These are phyloP conservation scores for Rickenella mellea DNA, from an alignment of 768 basidiomycete species.

Conservation along the genomic window DNA sequence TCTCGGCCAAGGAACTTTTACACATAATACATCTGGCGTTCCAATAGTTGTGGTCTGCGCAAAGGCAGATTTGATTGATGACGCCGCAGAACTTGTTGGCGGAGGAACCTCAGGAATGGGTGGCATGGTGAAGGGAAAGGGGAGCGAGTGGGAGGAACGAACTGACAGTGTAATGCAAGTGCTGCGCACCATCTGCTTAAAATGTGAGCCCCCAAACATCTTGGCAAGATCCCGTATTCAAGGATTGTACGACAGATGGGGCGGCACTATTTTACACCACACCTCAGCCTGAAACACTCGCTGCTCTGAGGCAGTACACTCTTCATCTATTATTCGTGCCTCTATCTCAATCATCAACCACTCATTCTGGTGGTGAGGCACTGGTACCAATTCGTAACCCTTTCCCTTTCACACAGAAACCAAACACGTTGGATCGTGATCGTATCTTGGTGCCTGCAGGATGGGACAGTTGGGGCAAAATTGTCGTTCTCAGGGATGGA, in stretches of 20 bases:
- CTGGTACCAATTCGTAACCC: slow-evolving; percentile 55
- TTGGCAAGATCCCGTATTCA: too few relatives aligned
- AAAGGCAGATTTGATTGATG: slow-evolving; percentile 90
- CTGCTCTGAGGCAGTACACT: slow-evolving; percentile 72
- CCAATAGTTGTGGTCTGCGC: slow-evolving; percentile 87
- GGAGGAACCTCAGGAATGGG: slow-evolving; percentile 75
- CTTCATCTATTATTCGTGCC: slow-evolving; percentile 74
- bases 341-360: slow-evolving; percentile 44
- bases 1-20: slow-evolving; percentile 75
- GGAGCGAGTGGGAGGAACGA: slow-evolving; percentile 89
- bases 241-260: slow-evolving; percentile 65
- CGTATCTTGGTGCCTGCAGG: slow-evolving; percentile 87
- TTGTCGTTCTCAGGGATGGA: slow-evolving; percentile 78
- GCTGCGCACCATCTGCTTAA: slow-evolving; percentile 84
- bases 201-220: slow-evolving; percentile 74
- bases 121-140: slow-evolving; percentile 86
- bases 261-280: slow-evolving; percentile 90
- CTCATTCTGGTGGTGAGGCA: slow-evolving; percentile 23
- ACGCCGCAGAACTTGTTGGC: slow-evolving; percentile 58
- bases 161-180: slow-evolving; percentile 94
- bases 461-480: slow-evolving; percentile 99
- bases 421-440: slow-evolving; percentile 91
- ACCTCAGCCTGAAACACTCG: slow-evolving; percentile 63
- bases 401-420: slow-evolving; percentile 80
- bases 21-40: slow-evolving; percentile 78